Conservation (phyloP, 2,329 filamentous ascomycete species). For the Fusarium sp. region DNA sequence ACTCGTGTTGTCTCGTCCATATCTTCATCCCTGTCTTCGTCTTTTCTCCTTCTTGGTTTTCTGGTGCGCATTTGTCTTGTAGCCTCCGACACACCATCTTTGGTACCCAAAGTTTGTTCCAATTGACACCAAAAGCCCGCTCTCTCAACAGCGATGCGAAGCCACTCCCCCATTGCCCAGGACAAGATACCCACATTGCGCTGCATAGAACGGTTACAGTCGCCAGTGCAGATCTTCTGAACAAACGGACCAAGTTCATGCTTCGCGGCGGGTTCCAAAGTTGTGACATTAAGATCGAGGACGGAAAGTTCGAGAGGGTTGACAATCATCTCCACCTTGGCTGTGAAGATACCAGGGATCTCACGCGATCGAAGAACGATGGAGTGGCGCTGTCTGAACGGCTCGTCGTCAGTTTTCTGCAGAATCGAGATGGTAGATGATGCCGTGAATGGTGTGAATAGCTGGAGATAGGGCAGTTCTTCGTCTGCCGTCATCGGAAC, state of each 20-base stretch:
- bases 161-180: conserved; percentile 78
- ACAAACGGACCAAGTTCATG: conserved; percentile 69
- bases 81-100: conserved; percentile 45
- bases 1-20: conserved; percentile 13
- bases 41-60: conserved; percentile 42
- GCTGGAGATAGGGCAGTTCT: conserved; percentile 75
- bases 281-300: conserved; percentile 63
- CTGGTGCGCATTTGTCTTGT: conserved; percentile 42
- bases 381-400: conserved; percentile 64
- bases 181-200: conserved; percentile 70
- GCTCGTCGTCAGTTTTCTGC: conserved; percentile 50
- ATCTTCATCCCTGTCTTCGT: conserved; percentile 41
- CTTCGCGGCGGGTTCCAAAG: conserved; percentile 68
- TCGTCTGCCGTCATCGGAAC: conserved; percentile 71
- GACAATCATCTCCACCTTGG: conserved; percentile 69
- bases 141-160: conserved; percentile 68
- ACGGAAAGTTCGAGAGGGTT: conserved; percentile 65
- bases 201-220: conserved; percentile 59
- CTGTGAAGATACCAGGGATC: conserved; percentile 65
- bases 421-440: conserved; percentile 64
- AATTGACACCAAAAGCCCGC: conserved; percentile 73
- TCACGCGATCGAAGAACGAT: conserved; percentile 63
- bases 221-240: conserved; percentile 55
- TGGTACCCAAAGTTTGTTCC: conserved; percentile 58
- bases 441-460: conserved; percentile 77